Percentiles rank a stretch among this genome's conserved stretches.
Conservation (phyloP, 2,329 filamentous ascomycete species). For the Alternaria sp. region DNA sequence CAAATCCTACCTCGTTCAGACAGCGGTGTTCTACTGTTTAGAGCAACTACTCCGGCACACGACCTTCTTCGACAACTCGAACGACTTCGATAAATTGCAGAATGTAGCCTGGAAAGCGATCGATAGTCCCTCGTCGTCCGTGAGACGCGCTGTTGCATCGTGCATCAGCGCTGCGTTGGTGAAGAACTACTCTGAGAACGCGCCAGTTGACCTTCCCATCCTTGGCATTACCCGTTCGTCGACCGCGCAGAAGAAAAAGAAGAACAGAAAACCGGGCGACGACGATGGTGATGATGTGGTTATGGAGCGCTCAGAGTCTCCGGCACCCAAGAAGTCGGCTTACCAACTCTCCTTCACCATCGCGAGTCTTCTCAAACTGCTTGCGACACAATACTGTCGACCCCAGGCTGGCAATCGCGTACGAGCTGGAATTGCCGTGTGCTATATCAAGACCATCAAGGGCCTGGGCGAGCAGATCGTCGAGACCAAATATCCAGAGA, state of each 20-base stretch:
- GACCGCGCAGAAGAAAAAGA: constrained; percentile 71
- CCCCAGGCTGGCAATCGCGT: constrained; percentile 79
- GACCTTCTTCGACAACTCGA: constrained; percentile 82
- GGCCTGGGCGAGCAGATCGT: constrained; percentile 82
- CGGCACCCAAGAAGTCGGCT: constrained; percentile 74
- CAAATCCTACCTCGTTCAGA: constrained; percentile 81
- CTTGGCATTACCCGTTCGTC: constrained; percentile 57
- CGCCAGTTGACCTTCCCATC: constrained; percentile 48
- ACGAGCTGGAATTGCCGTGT: constrained; percentile 82
- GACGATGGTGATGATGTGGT: constrained; percentile 77
- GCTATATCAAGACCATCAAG: constrained; percentile 82
- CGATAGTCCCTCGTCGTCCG: constrained; percentile 75
- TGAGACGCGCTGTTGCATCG: constrained; percentile 84
- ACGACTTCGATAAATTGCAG: constrained; percentile 89
- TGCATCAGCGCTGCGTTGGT: constrained; percentile 84
- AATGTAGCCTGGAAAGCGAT: constrained; percentile 83
- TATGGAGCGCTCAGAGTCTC: constrained; percentile 70
- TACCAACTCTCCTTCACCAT: constrained; percentile 75
- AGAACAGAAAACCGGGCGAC: constrained; percentile 66
- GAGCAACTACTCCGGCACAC: constrained; percentile 75
- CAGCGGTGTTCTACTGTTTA: constrained; percentile 79
- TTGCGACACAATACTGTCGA: constrained; percentile 82
- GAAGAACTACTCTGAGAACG: constrained; percentile 74
- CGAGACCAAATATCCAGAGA: constrained; percentile 79
- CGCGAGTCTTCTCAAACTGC: constrained; percentile 75